Percentiles rank a stretch among this genome's conserved stretches.
Conservation (phyloP, 2,329 filamentous ascomycete genomes). For the Cladosporium sp. region DNA sequence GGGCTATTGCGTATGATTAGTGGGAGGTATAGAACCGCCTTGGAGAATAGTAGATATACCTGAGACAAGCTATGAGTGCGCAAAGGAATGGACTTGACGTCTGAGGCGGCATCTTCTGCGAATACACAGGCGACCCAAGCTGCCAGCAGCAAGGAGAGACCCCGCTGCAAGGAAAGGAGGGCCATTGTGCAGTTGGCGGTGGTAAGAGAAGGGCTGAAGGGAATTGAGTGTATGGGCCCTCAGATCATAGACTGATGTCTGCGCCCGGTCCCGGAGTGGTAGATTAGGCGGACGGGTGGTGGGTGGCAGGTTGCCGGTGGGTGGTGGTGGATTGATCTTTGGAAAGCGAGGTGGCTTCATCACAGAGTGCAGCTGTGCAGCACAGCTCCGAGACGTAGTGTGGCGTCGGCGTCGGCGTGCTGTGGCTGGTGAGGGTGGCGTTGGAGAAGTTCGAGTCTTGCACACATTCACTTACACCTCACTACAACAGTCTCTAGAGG, state of each 20-base stretch:
- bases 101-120: conserved; percentile 30
- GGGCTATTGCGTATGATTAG: conserved; percentile 69
- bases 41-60: conserved; percentile 25
- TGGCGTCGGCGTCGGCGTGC: background rate
- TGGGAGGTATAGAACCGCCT: background rate
- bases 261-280: conserved; percentile 1
- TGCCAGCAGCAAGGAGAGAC: conserved; percentile 35
- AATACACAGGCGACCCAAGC: conserved; percentile 29
- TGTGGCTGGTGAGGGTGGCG: conserved; percentile 4
- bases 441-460: background rate
- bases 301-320: conserved; percentile 5
- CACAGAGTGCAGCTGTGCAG: background rate
- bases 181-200: conserved; percentile 13
- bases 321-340: background rate
- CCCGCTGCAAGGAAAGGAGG: conserved; percentile 24
- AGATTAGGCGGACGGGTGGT: conserved; percentile 1
- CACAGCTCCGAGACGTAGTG: conserved; percentile 7
- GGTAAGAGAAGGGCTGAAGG: conserved; percentile 15
- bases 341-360: conserved; percentile 16
- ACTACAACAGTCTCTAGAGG: background rate
- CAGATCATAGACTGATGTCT: conserved; percentile 9
- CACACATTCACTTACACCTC: conserved; percentile 5
- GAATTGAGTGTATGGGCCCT: background rate
- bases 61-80: conserved; percentile 39
- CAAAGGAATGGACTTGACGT: conserved; percentile 40